Percentiles rank a stretch among this genome's conserved stretches.
These are phyloP conservation scores for Plasmodium knowlesi DNA, from an alignment of 169 alveolate species.

Conservation along the genomic window DNA sequence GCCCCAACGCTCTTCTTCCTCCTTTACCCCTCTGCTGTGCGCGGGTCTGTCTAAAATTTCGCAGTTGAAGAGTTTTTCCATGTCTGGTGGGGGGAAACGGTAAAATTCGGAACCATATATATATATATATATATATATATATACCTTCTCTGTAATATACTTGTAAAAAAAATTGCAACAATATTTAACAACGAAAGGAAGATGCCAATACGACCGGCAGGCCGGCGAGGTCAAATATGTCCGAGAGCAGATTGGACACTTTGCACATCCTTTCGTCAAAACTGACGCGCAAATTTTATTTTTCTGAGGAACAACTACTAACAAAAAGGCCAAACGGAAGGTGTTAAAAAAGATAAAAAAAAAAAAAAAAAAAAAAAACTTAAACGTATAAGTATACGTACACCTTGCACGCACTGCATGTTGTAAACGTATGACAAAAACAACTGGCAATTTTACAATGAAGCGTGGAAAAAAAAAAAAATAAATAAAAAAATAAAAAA, in stretches of 20 bases:
- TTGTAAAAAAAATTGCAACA: neutral
- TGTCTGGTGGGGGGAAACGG: too few species aligned
- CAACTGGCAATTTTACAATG: neutral
- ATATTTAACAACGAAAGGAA: neutral
- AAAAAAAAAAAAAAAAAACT: neutral
- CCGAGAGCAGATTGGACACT: neutral
- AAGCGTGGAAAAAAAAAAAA: neutral
- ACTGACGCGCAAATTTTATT: neutral
- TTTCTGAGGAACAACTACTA: neutral
- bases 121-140: too few species aligned
- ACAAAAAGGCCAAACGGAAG: neutral
- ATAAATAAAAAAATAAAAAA: too few species aligned
- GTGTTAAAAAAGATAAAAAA: neutral
- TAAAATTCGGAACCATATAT: too few species aligned
- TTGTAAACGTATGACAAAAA: neutral
- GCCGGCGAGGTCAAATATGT: neutral
- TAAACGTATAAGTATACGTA: neutral
- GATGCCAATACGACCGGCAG: neutral
- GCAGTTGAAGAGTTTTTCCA: constrained; percentile 56
- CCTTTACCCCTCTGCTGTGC: neutral
- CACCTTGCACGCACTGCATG: neutral
- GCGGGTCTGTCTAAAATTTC: neutral
- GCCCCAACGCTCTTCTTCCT: neutral
- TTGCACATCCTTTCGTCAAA: neutral
- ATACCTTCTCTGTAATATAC: neutral